phyloP scores from a whole-genome alignment of 2,329 filamentous ascomycete species.

The Pezicula radicicola region DNA sequence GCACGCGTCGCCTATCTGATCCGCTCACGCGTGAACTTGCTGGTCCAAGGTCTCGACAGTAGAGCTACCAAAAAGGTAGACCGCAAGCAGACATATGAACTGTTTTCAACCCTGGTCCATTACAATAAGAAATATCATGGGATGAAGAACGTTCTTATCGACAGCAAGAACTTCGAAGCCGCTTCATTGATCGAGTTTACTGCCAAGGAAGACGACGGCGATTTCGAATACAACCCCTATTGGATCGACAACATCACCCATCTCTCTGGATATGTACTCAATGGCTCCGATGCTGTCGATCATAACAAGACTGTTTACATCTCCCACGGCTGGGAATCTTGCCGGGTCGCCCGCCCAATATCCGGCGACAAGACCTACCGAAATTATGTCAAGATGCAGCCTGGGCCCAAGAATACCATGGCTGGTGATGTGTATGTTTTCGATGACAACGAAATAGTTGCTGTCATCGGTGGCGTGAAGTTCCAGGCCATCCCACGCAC shows the following conservation, averaged over 20 bases:
- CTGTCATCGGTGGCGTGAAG: slow-evolving; percentile 21
- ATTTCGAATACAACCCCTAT: slow-evolving; percentile 52
- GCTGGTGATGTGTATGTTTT: slow-evolving; percentile 54
- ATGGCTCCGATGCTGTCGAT: slow-evolving; percentile 53
- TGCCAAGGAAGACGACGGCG: slow-evolving; percentile 44
- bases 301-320: slow-evolving; percentile 54
- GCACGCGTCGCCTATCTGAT: slow-evolving; percentile 68
- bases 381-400: slow-evolving; percentile 57
- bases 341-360: slow-evolving; percentile 47
- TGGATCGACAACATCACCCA: slow-evolving; percentile 59
- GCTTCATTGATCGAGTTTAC: slow-evolving; percentile 44
- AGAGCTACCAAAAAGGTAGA: slow-evolving; percentile 55
- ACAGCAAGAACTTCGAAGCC: slow-evolving; percentile 25
- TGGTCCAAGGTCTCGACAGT: slow-evolving; percentile 48
- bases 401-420: slow-evolving; percentile 44
- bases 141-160: too few relatives aligned
- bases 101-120: too few relatives aligned
- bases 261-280: slow-evolving; percentile 59
- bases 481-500: slow-evolving; percentile 45
- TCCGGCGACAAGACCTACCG: slow-evolving; percentile 46
- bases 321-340: slow-evolving; percentile 56
- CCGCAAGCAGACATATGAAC: too few relatives aligned
- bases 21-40: slow-evolving; percentile 55
- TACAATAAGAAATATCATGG: too few relatives aligned
- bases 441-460: slow-evolving; percentile 31